Conservation (phyloP, 371 early-diverging fungal species). For the Rhizopus sp. region DNA sequence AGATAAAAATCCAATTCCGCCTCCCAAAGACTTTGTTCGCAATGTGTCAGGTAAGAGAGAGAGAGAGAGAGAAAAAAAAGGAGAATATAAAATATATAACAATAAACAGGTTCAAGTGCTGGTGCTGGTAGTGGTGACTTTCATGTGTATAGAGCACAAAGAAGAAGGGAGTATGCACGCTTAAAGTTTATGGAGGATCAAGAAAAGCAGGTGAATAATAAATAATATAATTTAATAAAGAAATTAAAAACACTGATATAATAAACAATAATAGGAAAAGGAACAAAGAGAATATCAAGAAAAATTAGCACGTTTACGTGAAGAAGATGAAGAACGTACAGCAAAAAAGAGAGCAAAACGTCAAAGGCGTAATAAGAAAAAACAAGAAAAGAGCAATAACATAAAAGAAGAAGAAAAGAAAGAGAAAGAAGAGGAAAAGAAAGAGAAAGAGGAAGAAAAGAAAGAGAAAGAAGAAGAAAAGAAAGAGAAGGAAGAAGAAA, state of each 20-base stretch:
- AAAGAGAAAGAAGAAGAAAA: conserved; percentile 15
- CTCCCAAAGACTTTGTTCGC: conserved; percentile 78
- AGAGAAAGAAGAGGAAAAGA: conserved; percentile 30
- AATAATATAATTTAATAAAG: conserved; percentile 2
- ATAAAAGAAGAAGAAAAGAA: conserved; percentile 16
- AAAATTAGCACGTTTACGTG: conserved; percentile 57
- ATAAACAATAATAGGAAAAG: conserved; percentile 26
- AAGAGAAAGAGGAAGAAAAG: conserved; percentile 14
- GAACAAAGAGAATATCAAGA: conserved; percentile 59
- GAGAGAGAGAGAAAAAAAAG: not conserved
- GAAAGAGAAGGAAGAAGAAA: conserved; percentile 11
- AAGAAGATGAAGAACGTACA: conserved; percentile 77
- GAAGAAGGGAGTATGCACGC: conserved; percentile 87
- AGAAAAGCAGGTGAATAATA: conserved; percentile 64
- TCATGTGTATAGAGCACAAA: conserved; percentile 88
- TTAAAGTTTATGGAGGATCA: conserved; percentile 78
- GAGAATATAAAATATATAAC: not conserved
- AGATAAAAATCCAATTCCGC: conserved; percentile 40
- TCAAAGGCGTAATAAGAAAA: conserved; percentile 62
- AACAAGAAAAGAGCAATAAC: conserved; percentile 19
- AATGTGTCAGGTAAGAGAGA: conserved; percentile 69
- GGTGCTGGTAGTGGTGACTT: conserved; percentile 97
- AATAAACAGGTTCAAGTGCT: conserved; percentile 80
- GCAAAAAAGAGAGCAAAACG: conserved; percentile 87
- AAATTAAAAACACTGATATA: not conserved